Conservation (phyloP, 2,329 filamentous ascomycete species). For the Colletotrichum sp. region DNA sequence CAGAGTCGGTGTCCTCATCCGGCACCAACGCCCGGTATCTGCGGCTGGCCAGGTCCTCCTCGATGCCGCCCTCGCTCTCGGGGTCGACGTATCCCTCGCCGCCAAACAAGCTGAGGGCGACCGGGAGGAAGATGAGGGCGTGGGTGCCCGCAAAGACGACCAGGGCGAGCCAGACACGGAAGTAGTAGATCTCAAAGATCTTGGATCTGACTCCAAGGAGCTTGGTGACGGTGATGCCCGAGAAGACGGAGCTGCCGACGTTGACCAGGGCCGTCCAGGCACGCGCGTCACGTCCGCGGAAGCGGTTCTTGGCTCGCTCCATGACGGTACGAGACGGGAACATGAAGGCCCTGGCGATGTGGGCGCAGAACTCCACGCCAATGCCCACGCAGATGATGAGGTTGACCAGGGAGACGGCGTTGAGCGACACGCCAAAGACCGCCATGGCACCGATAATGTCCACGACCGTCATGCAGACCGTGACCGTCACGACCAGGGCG, state of each 20-base stretch:
- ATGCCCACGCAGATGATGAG: slow-evolving; percentile 97
- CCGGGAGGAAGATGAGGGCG: slow-evolving; percentile 89
- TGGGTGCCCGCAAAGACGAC: slow-evolving; percentile 89
- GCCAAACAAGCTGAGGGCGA: slow-evolving; percentile 83
- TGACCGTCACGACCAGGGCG: slow-evolving; percentile 80
- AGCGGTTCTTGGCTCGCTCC: slow-evolving; percentile 78
- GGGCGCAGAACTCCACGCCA: slow-evolving; percentile 95
- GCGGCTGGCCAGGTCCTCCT: slow-evolving; percentile 84
- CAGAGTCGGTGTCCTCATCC: slow-evolving; percentile 77
- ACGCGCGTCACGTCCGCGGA: slow-evolving; percentile 82
- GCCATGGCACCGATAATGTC: slow-evolving; percentile 98
- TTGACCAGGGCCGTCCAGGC: slow-evolving; percentile 95
- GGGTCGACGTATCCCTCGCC: slow-evolving; percentile 89
- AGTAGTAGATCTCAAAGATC: slow-evolving; percentile 99
- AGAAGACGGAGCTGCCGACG: slow-evolving; percentile 93
- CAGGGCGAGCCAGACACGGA: slow-evolving; percentile 92
- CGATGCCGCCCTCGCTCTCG: slow-evolving; percentile 85
- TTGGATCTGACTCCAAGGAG: slow-evolving; percentile 92
- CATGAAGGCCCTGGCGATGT: slow-evolving; percentile 94
- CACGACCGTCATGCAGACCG: slow-evolving; percentile 90
- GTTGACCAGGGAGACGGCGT: slow-evolving; percentile 95
- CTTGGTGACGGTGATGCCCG: slow-evolving; percentile 95
- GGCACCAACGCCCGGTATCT: slow-evolving; percentile 79
- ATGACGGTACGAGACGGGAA: slow-evolving; percentile 86
- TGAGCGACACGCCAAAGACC: slow-evolving; percentile 84